phyloP scores from a whole-genome alignment of 495 filamentous ascomycete genomes.

The Annulohypoxylon maeteangense region DNA sequence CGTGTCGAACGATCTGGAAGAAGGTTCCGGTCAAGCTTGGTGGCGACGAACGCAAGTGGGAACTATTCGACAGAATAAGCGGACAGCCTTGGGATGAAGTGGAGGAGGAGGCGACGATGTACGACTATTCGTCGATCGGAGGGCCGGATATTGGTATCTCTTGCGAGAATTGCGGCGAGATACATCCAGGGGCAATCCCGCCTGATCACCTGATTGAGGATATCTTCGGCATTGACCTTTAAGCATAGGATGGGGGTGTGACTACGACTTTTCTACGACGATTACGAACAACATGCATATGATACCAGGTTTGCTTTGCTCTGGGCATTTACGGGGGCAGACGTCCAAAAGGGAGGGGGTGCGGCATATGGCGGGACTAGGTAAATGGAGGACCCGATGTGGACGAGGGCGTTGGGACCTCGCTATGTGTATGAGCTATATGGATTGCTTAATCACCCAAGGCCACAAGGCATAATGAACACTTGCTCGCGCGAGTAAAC shows the following conservation, averaged over 20 bases:
- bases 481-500: neutral
- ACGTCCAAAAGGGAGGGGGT: neutral
- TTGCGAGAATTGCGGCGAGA: constrained; percentile 51
- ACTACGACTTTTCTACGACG: constrained; percentile 24
- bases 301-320: constrained; percentile 45
- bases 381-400: neutral
- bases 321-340: constrained; percentile 26
- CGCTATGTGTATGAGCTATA: constrained; percentile 9
- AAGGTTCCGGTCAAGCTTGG: constrained; percentile 49
- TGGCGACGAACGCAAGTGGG: constrained; percentile 51
- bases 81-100: constrained; percentile 49
- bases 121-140: constrained; percentile 23
- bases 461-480: neutral
- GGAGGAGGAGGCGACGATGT: constrained; percentile 45
- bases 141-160: constrained; percentile 49
- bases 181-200: constrained; percentile 48
- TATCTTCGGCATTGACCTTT: constrained; percentile 37
- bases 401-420: neutral
- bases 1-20: constrained; percentile 58
- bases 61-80: constrained; percentile 55
- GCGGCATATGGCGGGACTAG: neutral
- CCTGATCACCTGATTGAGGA: constrained; percentile 43
- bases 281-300: constrained; percentile 42
- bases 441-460: neutral
- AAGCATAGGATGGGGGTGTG: neutral